A percentile compares a stretch with the other conserved stretches of the same genome.
Conservation (phyloP, 768 basidiomycete genomes). For the Hebeloma cylindrosporum region DNA sequence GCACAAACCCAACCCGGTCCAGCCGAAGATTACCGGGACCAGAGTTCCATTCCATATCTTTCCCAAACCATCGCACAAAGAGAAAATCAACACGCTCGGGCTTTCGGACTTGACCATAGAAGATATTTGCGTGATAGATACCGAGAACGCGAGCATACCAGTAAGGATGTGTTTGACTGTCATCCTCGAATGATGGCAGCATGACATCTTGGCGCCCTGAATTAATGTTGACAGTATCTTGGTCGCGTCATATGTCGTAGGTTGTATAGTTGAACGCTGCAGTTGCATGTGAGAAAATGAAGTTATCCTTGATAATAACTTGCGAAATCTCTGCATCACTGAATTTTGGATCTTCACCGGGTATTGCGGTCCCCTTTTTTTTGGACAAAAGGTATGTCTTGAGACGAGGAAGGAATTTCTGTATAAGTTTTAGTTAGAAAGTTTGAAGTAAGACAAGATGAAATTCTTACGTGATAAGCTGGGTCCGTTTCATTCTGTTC, state of each 20-base stretch:
- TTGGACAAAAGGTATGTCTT: constrained; percentile 10
- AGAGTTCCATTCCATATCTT: not conserved
- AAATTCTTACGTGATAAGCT: constrained; percentile 1
- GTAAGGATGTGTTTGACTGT: constrained; percentile 10
- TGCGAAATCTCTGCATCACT: constrained; percentile 10
- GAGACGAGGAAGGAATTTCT: constrained; percentile 28
- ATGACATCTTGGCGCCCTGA: constrained; percentile 35
- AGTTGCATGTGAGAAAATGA: constrained; percentile 22
- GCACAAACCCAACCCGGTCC: constrained; percentile 24
- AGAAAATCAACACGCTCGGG: constrained; percentile 11
- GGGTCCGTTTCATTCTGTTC: not conserved
- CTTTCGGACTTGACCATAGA: not conserved
- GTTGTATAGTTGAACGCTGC: constrained; percentile 39
- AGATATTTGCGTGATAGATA: constrained; percentile 17
- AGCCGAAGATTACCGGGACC: constrained; percentile 4
- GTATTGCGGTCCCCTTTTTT: constrained; percentile 1
- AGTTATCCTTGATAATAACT: constrained; percentile 19
- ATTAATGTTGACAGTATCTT: constrained; percentile 38
- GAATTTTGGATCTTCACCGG: constrained; percentile 9
- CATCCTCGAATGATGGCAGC: constrained; percentile 21
- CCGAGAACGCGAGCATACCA: constrained; percentile 20
- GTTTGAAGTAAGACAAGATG: not conserved
- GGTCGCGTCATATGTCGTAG: constrained; percentile 38
- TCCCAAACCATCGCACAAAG: constrained; percentile 18
- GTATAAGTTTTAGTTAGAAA: not conserved